Percentiles rank a stretch among this genome's conserved stretches.
Conservation (phyloP, 192 early-diverging fungal genomes). For the Thamnidium elegans region DNA sequence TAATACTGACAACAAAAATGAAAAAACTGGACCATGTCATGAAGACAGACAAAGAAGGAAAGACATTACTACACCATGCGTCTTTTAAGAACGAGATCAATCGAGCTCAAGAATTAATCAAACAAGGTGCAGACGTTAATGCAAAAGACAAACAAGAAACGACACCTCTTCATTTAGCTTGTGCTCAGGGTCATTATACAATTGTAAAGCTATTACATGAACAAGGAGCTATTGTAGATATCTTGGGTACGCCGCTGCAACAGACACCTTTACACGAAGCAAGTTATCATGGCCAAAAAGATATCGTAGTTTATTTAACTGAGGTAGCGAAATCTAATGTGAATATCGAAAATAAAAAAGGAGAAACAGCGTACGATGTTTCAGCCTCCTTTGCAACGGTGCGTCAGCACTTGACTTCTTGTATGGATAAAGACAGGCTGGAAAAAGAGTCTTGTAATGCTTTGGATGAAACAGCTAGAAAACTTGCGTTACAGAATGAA, state of each 20-base stretch:
- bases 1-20: constrained; percentile 34
- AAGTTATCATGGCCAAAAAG: constrained; percentile 53
- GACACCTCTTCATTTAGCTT: constrained; percentile 55
- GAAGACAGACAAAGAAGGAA: constrained; percentile 42
- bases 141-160: constrained; percentile 59
- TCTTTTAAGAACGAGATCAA: constrained; percentile 49
- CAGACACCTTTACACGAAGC: constrained; percentile 69
- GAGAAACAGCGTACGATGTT: constrained; percentile 54
- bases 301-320: constrained; percentile 41
- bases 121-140: constrained; percentile 67
- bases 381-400: constrained; percentile 9
- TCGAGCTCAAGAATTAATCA: constrained; percentile 43
- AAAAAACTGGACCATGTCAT: constrained; percentile 37
- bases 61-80: constrained; percentile 46
- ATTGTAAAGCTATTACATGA: constrained; percentile 48
- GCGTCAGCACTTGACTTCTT: constrained; percentile 6
- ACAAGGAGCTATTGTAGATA: constrained; percentile 54
- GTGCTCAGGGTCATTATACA: constrained; percentile 35
- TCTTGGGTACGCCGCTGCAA: constrained; percentile 35
- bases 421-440: constrained; percentile 18
- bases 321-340: constrained; percentile 42
- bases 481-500: constrained; percentile 1
- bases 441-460: constrained; percentile 18
- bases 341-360: constrained; percentile 45
- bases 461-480: constrained; percentile 13